phyloP scores from a whole-genome alignment of 2,329 filamentous ascomycete genomes.

The Penicillium sp. region DNA sequence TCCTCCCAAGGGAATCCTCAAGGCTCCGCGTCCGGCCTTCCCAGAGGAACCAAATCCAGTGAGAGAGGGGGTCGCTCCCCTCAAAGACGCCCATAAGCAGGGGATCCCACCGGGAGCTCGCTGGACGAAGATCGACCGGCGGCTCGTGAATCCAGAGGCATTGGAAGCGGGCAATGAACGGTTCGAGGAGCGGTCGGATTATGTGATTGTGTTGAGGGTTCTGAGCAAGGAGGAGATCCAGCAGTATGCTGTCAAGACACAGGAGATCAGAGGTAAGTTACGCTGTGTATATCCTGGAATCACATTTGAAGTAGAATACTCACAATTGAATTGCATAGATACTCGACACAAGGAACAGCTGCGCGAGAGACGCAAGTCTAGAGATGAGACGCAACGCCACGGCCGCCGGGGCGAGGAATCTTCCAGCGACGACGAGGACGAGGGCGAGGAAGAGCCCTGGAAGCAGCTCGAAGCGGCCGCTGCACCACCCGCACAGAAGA shows the following conservation, averaged over 20 bases:
- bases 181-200: constrained; percentile 88
- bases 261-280: constrained; percentile 71
- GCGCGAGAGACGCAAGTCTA: constrained; percentile 38
- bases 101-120: constrained; percentile 75
- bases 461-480: constrained; percentile 35
- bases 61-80: constrained; percentile 86
- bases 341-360: constrained; percentile 38
- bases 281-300: neutral
- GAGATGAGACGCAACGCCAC: constrained; percentile 44
- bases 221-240: constrained; percentile 87
- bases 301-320: neutral
- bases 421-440: constrained; percentile 40
- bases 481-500: constrained; percentile 12
- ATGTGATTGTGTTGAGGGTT: constrained; percentile 88
- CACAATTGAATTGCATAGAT: constrained; percentile 27
- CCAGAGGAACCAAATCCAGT: constrained; percentile 81
- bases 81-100: constrained; percentile 75
- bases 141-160: constrained; percentile 84
- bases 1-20: constrained; percentile 76
- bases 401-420: constrained; percentile 30
- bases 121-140: constrained; percentile 90
- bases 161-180: constrained; percentile 83
- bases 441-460: constrained; percentile 29
- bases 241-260: constrained; percentile 76
- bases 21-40: constrained; percentile 76